Evolutionary conservation across 345 rosid species (phyloP).

Genomic region (Lumnitzera littorea): DNA sequence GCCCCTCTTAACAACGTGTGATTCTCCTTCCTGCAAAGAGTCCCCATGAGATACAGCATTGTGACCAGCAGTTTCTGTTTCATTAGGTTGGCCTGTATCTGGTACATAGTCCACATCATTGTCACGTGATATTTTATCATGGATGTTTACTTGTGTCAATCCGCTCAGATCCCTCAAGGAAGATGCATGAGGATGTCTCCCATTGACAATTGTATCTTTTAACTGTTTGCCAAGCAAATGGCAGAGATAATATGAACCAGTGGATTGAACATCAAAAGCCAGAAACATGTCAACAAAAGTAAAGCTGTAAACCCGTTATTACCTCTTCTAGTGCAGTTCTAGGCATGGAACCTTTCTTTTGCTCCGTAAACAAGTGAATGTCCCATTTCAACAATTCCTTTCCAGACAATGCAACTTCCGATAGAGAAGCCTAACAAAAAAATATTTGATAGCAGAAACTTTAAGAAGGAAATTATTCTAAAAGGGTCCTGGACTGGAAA

Average conservation of each 20-base stretch:
- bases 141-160: slow-evolving; percentile 15
- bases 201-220: slow-evolving; percentile 29
- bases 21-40: slow-evolving; percentile 1
- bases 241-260: slow-evolving; percentile 4
- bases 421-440: slow-evolving; percentile 20
- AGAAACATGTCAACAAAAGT: slow-evolving; percentile 1
- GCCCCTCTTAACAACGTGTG: slow-evolving; percentile 24
- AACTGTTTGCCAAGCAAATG: slow-evolving; percentile 29
- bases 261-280: slow-evolving; percentile 1
- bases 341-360: slow-evolving; percentile 44
- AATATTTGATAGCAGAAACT: neutral
- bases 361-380: slow-evolving; percentile 33
- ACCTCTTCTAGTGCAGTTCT: slow-evolving; percentile 43
- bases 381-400: slow-evolving; percentile 40
- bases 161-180: slow-evolving; percentile 29
- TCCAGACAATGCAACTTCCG: slow-evolving; percentile 24
- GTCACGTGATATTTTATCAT: neutral
- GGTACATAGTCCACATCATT: slow-evolving; percentile 7
- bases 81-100: slow-evolving; percentile 3
- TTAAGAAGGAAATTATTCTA: neutral
- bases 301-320: neutral
- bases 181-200: slow-evolving; percentile 20
- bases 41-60: slow-evolving; percentile 13
- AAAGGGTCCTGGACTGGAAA: neutral
- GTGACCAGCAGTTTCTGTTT: slow-evolving; percentile 5